A percentile compares a stretch with the other conserved stretches of the same genome.
These are phyloP conservation scores for Epichloe scottii DNA, from an alignment of 2,329 filamentous ascomycete species.

Conservation along the genomic window DNA sequence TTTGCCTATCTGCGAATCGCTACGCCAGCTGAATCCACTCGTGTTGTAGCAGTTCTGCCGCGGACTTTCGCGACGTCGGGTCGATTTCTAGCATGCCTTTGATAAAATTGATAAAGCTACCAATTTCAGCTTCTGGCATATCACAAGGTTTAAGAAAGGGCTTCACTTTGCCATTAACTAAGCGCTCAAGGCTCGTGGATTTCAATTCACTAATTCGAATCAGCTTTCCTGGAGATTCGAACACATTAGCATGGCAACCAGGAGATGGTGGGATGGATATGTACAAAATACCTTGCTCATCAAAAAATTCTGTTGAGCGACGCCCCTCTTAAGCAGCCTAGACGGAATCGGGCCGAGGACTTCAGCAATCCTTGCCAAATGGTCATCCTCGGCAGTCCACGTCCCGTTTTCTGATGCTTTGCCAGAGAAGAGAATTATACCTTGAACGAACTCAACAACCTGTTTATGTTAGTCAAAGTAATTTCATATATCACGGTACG, in stretches of 20 bases:
- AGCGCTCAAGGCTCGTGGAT: not conserved
- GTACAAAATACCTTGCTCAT: not conserved
- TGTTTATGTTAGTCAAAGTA: too few species aligned
- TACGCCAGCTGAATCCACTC: too few species aligned
- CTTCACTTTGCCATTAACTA: not conserved
- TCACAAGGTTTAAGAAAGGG: not conserved
- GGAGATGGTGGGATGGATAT: not conserved
- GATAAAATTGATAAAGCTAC: not conserved
- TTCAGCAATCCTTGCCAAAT: not conserved
- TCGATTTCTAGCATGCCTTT: constrained; percentile 3
- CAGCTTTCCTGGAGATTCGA: not conserved
- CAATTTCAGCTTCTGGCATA: not conserved
- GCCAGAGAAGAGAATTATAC: not conserved
- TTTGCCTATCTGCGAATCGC: too few species aligned
- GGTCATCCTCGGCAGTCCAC: constrained; percentile 1
- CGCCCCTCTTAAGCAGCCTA: not conserved
- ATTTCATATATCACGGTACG: not conserved
- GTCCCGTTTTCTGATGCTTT: not conserved
- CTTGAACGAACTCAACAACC: not conserved
- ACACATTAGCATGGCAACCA: not conserved
- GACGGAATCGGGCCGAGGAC: not conserved
- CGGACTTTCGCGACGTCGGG: not conserved
- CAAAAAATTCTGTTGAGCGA: not conserved
- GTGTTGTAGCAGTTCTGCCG: not conserved
- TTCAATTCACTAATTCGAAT: not conserved